Evolutionary conservation across 164 flowering plant genomes (phyloP).

Genomic region (Tetrastigma voinierianum): DNA sequence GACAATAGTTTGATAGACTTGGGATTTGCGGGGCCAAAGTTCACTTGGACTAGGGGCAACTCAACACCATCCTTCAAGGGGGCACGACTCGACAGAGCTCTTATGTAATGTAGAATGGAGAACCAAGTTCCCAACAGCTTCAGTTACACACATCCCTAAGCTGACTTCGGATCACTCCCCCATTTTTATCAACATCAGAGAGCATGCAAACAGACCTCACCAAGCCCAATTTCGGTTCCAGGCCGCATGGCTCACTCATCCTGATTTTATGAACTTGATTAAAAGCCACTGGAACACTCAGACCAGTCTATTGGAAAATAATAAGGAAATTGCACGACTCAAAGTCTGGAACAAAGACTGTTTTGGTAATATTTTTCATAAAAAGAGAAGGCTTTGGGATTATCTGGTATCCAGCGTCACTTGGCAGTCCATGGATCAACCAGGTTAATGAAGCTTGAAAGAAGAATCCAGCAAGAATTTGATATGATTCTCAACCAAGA

Average conservation of each 20-base stretch:
- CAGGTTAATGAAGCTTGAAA: not conserved
- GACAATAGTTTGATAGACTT: not conserved
- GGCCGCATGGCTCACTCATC: not conserved
- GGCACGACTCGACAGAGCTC: not conserved
- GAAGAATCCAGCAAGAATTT: not conserved
- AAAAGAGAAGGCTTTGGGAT: no score
- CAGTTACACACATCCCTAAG: not conserved
- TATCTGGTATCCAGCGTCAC: not conserved
- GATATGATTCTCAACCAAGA: not conserved
- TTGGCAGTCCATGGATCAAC: not conserved
- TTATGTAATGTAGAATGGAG: not conserved
- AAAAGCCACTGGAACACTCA: no score
- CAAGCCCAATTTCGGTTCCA: not conserved
- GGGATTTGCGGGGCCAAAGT: not conserved
- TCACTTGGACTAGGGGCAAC: not conserved
- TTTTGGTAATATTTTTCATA: no score
- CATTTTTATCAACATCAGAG: not conserved
- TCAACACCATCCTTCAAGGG: not conserved
- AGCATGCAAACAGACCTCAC: not conserved
- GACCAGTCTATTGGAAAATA: no score
- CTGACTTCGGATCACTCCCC: not conserved
- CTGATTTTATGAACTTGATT: no score
- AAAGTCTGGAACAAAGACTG: no score
- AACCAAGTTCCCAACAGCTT: not conserved
- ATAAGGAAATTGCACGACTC: no score